phyloP scores from a whole-genome alignment of 805 yeast genomes.

The Candida loeiensis region DNA sequence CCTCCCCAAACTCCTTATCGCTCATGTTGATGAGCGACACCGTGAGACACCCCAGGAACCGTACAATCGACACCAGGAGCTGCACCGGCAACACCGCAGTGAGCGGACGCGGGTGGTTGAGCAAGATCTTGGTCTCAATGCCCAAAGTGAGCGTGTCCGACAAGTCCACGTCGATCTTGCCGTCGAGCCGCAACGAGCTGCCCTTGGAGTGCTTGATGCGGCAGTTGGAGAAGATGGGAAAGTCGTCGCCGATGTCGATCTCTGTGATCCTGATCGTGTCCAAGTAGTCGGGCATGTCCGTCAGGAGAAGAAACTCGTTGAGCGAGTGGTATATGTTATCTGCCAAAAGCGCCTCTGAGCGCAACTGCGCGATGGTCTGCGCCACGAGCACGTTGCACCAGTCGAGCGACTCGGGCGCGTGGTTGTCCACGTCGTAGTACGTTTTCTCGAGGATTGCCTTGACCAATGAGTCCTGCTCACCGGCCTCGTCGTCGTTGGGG shows the following conservation, averaged over 20 bases:
- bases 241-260: slow-evolving; percentile 90
- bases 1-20: slow-evolving; percentile 29
- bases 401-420: slow-evolving; percentile 85
- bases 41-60: slow-evolving; percentile 86
- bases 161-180: slow-evolving; percentile 86
- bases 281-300: slow-evolving; percentile 73
- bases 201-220: slow-evolving; percentile 63
- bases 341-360: slow-evolving; percentile 82
- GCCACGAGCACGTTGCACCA: slow-evolving; percentile 97
- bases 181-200: slow-evolving; percentile 59
- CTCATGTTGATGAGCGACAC: slow-evolving; percentile 59
- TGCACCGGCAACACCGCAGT: slow-evolving; percentile 87
- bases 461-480: slow-evolving; percentile 19
- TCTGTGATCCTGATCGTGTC: slow-evolving; percentile 79
- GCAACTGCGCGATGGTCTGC: slow-evolving; percentile 79
- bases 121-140: slow-evolving; percentile 70
- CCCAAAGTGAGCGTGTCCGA: slow-evolving; percentile 85
- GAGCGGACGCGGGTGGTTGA: slow-evolving; percentile 79
- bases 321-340: slow-evolving; percentile 82
- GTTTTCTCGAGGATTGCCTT: slow-evolving; percentile 78
- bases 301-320: slow-evolving; percentile 58
- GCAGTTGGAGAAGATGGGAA: slow-evolving; percentile 92
- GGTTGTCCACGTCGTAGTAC: slow-evolving; percentile 84
- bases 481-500: slow-evolving; percentile 16
- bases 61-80: slow-evolving; percentile 78